Base-by-base conservation (phyloP, 352 stramenopile genomes). In the Pythium vanterpoolii region DNA sequence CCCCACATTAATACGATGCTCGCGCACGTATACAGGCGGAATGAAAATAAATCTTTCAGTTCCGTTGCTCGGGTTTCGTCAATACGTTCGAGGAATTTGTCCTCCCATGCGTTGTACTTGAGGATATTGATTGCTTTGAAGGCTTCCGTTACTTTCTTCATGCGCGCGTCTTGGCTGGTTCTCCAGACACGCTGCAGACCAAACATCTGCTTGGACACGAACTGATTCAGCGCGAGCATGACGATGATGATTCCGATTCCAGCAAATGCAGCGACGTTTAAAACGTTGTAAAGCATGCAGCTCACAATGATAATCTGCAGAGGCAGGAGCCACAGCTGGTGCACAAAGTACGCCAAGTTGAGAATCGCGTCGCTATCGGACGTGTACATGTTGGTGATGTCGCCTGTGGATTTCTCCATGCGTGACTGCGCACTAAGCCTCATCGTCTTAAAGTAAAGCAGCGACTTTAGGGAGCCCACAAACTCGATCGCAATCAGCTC, bases 41-140 rank as follows among this genome's bases (percentile, higher is more conserved):
- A 42, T 18, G 9, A 16, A 5, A 11, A 18, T 7, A 42, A n/a
- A 16, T 16, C 14, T 18, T 9, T 16, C 4, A 42, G 8, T 45
- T 84, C 77, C 11, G 18, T 52, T 11, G 45, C 28, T 1, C 76
- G 67, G 2, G 52, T 46, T 18, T 51, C 38, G 1, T 56, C 60
- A 24, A 87, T 81, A 5, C 90, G 76, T 30, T 85, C 80, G 10
- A 73, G 69, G 68, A 98, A 94, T 5, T 82, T 79, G 24, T 74
- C 52, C 53, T 66, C 94, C 87, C 86, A 98, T 1, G 87, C 86
- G 70, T 97, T 97, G 53, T 96, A 90, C 73, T 98, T 98, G 75
- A 98, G 83, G 56, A 97, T 90, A 13, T 76, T 72, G 59, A 98
- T 96, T 5, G 74, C 65, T 40, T 72, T 83, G 55, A 90, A 80